Evolutionary conservation across 1,139 yeast genomes (phyloP).

Genomic region (Magnusiomyces magnusii): DNA sequence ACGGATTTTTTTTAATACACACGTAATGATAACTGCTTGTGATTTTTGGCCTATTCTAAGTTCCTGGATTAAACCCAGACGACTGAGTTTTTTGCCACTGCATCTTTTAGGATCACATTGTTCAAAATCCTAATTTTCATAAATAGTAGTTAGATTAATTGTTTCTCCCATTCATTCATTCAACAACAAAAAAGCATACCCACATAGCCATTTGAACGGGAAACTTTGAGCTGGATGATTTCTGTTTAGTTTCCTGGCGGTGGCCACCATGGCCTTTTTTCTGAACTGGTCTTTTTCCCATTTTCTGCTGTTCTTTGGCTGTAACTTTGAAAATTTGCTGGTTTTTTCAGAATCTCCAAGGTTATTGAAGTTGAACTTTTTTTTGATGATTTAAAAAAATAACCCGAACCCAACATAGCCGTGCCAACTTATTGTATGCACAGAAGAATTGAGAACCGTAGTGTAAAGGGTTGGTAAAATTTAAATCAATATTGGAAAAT

Average conservation of each 20-base stretch:
- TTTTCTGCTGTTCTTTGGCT: too few relatives aligned
- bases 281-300: conserved; percentile 15
- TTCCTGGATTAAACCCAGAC: conserved; percentile 74
- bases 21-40: conserved; percentile 77
- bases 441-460: too few relatives aligned
- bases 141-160: neutral
- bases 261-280: conserved; percentile 8
- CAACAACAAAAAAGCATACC: conserved; percentile 25
- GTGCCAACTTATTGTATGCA: too few relatives aligned
- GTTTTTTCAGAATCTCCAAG: too few relatives aligned
- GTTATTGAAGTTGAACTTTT: too few relatives aligned
- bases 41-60: conserved; percentile 87
- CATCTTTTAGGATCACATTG: conserved; percentile 99
- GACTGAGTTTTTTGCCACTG: conserved; percentile 87
- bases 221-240: conserved; percentile 20
- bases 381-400: neutral
- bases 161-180: neutral
- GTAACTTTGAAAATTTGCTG: too few relatives aligned
- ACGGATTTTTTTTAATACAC: conserved; percentile 12
- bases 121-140: conserved; percentile 57
- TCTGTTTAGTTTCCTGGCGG: conserved; percentile 20
- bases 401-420: neutral
- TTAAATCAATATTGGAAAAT: too few relatives aligned
- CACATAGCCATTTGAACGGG: conserved; percentile 40
- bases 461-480: too few relatives aligned